Evolutionary conservation across 1,284 basidiomycete genomes (phyloP).

Genomic region (Ustilago cynodontis): DNA sequence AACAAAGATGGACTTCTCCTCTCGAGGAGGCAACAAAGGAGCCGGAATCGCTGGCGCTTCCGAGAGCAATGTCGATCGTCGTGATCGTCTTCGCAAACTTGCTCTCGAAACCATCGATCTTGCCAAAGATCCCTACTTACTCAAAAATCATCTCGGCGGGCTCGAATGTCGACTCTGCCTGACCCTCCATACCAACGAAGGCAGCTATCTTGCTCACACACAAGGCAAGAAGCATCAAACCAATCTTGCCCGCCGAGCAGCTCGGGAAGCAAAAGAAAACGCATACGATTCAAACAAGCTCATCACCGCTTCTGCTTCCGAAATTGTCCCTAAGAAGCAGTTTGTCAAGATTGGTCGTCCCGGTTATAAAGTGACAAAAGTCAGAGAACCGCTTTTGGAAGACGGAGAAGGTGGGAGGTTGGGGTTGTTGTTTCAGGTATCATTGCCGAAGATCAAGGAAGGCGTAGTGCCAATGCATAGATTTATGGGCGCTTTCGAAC

Average conservation of each 20-base stretch:
- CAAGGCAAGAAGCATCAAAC: conserved; percentile 99
- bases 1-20: conserved; percentile 66
- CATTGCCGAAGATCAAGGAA: conserved; percentile 87
- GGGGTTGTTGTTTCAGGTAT: conserved; percentile 96
- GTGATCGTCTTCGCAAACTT: conserved; percentile 93
- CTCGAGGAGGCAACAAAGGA: conserved; percentile 70
- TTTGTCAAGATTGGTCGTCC: conserved; percentile 98
- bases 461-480: conserved; percentile 86
- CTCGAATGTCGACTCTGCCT: conserved; percentile 98
- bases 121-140: conserved; percentile 90
- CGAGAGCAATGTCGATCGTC: conserved; percentile 93
- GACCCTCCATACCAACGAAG: conserved; percentile 98
- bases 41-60: conserved; percentile 78
- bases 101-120: conserved; percentile 72
- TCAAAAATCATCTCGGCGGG: conserved; percentile 95
- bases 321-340: conserved; percentile 57
- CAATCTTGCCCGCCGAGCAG: conserved; percentile 94
- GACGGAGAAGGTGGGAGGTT: conserved; percentile 70
- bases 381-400: conserved; percentile 75
- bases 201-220: conserved; percentile 97
- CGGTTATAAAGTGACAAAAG: conserved; percentile 91
- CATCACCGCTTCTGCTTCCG: conserved; percentile 73
- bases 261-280: conserved; percentile 88
- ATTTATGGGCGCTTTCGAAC: conserved; percentile 99
- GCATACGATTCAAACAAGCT: conserved; percentile 70